Percentiles rank a stretch among this genome's conserved stretches.
These are phyloP conservation scores for Silene noctiflora DNA, from an alignment of 179 eudicot species.

Conservation along the genomic window DNA sequence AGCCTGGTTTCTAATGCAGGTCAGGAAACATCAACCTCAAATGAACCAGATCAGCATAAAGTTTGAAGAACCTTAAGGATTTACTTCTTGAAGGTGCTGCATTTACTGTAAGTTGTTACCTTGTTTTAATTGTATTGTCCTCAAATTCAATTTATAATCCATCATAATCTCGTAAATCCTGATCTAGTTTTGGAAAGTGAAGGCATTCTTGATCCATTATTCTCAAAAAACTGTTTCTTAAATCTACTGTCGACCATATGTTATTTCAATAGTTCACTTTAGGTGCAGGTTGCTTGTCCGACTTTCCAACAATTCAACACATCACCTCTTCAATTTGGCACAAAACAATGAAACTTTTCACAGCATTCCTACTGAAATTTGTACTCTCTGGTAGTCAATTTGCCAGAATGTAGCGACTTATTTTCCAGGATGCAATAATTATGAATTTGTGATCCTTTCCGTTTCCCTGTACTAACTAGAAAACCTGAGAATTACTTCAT, in stretches of 20 bases:
- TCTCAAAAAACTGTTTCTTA: background rate
- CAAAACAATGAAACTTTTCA: too few species aligned
- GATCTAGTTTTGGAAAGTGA: background rate
- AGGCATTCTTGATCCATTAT: background rate
- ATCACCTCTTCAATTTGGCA: too few species aligned
- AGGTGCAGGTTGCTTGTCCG: too few species aligned
- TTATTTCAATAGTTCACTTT: too few species aligned
- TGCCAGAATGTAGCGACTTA: too few species aligned
- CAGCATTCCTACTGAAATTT: too few species aligned
- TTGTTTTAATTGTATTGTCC: background rate
- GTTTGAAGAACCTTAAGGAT: conserved; percentile 44
- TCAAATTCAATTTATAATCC: background rate
- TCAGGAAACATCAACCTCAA: conserved; percentile 77
- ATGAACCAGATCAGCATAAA: conserved; percentile 60
- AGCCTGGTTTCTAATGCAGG: conserved; percentile 38
- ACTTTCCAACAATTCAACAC: too few species aligned
- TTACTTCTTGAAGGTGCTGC: conserved; percentile 4
- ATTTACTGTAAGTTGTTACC: background rate
- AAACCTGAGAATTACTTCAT: too few species aligned
- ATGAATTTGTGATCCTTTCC: too few species aligned
- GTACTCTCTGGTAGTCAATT: too few species aligned
- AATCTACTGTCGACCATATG: background rate
- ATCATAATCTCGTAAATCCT: background rate
- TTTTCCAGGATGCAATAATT: too few species aligned
- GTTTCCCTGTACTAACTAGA: too few species aligned